phyloP scores from a whole-genome alignment of 1,284 basidiomycete species.

The Irpex rosettiformis region DNA sequence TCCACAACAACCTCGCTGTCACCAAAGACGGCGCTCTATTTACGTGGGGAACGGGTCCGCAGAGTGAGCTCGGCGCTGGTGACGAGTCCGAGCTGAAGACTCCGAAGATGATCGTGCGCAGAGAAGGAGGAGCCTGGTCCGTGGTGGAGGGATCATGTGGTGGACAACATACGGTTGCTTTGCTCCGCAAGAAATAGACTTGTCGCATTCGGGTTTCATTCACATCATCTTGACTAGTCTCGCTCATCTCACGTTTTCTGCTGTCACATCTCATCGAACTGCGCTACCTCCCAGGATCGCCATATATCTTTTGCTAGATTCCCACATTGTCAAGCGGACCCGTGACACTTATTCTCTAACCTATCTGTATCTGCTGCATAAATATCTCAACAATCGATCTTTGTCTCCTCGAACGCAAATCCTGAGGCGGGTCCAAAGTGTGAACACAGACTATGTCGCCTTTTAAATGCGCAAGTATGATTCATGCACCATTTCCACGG shows the following conservation, averaged over 20 bases:
- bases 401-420: not conserved
- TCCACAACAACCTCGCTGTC: conserved; percentile 80
- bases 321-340: not conserved
- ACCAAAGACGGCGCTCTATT: conserved; percentile 76
- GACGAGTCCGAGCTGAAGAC: conserved; percentile 54
- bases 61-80: conserved; percentile 63
- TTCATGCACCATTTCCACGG: no score
- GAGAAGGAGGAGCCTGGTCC: conserved; percentile 59
- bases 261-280: not conserved
- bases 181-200: conserved; percentile 52
- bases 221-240: not conserved
- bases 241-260: not conserved
- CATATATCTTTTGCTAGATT: not conserved
- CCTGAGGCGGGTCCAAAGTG: no score
- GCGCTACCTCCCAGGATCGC: not conserved
- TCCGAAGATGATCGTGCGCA: conserved; percentile 57
- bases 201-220: not conserved
- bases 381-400: no score
- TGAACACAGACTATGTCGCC: no score
- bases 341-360: not conserved
- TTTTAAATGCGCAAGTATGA: no score
- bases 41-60: conserved; percentile 82
- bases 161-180: conserved; percentile 64
- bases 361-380: no score
- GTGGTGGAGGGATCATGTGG: conserved; percentile 61